A percentile compares a stretch with the other conserved stretches of the same genome.
Conservation (phyloP, 768 basidiomycete species). For the Hericium rajendrae region DNA sequence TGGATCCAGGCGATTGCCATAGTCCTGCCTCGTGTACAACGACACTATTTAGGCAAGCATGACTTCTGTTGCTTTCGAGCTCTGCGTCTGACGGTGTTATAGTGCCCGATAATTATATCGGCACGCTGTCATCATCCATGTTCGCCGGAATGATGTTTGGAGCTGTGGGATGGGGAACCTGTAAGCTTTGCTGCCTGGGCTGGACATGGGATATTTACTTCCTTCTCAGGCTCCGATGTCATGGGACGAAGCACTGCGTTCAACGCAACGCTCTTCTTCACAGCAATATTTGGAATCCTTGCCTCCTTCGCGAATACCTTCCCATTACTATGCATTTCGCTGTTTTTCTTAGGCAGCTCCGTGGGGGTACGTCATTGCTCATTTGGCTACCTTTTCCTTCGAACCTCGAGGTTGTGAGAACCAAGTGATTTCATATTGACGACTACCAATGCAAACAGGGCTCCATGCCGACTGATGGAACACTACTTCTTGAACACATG, state of each 20-base stretch:
- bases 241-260: constrained; percentile 85
- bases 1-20: constrained; percentile 90
- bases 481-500: constrained; percentile 85
- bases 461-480: constrained; percentile 96
- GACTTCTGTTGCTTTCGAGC: constrained; percentile 11
- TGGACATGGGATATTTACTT: not conserved
- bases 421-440: too few species aligned
- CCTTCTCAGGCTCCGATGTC: constrained; percentile 62
- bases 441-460: constrained; percentile 36
- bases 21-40: constrained; percentile 92
- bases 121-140: constrained; percentile 77
- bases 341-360: constrained; percentile 87
- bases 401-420: too few species aligned
- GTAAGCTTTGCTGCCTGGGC: constrained; percentile 30
- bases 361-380: constrained; percentile 58
- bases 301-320: constrained; percentile 71
- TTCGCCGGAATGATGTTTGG: constrained; percentile 98
- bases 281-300: constrained; percentile 77
- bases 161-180: constrained; percentile 86
- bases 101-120: constrained; percentile 74
- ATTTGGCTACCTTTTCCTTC: not conserved
- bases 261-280: constrained; percentile 86
- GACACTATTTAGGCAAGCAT: constrained; percentile 64
- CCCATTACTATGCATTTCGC: constrained; percentile 52
- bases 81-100: not conserved